These are phyloP conservation scores for Aspergillus avenaceus DNA, from an alignment of 495 filamentous ascomycete species.

Conservation along the genomic window DNA sequence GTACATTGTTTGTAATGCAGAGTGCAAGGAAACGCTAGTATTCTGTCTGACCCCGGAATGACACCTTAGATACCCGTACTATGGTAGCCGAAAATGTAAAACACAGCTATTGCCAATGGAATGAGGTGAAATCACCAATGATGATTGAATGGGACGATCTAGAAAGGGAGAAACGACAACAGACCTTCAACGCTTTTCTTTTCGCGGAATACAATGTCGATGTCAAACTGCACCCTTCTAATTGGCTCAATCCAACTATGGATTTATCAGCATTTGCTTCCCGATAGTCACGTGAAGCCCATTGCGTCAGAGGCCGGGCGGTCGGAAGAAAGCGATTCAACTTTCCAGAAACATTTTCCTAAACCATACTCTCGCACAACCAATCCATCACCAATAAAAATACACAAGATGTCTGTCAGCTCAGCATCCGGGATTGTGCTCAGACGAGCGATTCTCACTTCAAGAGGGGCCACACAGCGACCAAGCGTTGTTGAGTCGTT, in stretches of 20 bases:
- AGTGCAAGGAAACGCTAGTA: no score
- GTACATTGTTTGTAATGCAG: no score
- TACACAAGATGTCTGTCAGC: constrained; percentile 29
- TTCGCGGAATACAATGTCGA: background rate
- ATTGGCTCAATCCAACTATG: constrained; percentile 16
- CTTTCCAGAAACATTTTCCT: background rate
- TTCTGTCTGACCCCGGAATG: no score
- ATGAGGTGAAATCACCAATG: no score
- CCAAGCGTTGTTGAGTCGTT: constrained; percentile 21
- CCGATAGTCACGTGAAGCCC: constrained; percentile 25
- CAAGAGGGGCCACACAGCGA: constrained; percentile 25
- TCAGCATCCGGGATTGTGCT: constrained; percentile 33
- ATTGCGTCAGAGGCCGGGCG: constrained; percentile 38
- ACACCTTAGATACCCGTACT: no score
- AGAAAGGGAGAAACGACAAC: no score
- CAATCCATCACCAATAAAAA: no score
- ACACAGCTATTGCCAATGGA: no score
- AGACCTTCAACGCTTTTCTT: no score
- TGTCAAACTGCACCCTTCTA: constrained; percentile 18
- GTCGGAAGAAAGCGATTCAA: constrained; percentile 11
- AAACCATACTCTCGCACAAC: no score
- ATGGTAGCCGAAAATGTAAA: no score
- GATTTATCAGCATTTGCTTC: constrained; percentile 30
- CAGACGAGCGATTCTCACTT: constrained; percentile 25
- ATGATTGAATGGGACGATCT: no score